phyloP scores from a whole-genome alignment of 176 grass and related monocot species.

The Musa schizocarpa region DNA sequence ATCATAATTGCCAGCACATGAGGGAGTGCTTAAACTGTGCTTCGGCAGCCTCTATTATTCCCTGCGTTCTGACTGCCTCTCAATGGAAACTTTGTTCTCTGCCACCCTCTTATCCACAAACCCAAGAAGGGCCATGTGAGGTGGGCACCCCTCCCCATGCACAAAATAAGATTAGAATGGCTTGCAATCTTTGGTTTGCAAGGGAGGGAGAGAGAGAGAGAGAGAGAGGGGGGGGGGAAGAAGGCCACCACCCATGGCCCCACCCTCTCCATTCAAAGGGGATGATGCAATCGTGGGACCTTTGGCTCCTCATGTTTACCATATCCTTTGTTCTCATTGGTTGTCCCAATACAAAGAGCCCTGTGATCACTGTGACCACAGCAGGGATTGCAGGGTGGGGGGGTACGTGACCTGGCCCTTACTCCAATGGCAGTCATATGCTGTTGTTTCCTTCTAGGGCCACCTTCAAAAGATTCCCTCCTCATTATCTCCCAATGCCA shows the following conservation, averaged over 20 bases:
- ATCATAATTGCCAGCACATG: constrained; percentile 7
- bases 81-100: constrained; percentile 11
- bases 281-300: background rate
- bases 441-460: constrained; percentile 8
- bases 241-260: background rate
- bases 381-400: constrained; percentile 1
- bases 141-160: background rate
- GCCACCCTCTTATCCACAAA: constrained; percentile 8
- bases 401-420: constrained; percentile 4
- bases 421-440: constrained; percentile 15
- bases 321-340: constrained; percentile 8
- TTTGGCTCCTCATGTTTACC: background rate
- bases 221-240: background rate
- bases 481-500: constrained; percentile 1
- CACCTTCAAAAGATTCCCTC: constrained; percentile 15
- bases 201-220: background rate
- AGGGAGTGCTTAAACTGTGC: background rate
- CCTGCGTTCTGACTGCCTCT: background rate
- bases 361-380: background rate
- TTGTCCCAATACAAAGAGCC: background rate
- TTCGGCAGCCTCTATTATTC: constrained; percentile 8
- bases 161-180: background rate
- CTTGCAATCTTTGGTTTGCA: constrained; percentile 1
- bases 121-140: constrained; percentile 10
- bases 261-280: background rate